phyloP scores from a whole-genome alignment of 2,329 filamentous ascomycete genomes.

The Ophiocordyceps camponoti-leonardi region DNA sequence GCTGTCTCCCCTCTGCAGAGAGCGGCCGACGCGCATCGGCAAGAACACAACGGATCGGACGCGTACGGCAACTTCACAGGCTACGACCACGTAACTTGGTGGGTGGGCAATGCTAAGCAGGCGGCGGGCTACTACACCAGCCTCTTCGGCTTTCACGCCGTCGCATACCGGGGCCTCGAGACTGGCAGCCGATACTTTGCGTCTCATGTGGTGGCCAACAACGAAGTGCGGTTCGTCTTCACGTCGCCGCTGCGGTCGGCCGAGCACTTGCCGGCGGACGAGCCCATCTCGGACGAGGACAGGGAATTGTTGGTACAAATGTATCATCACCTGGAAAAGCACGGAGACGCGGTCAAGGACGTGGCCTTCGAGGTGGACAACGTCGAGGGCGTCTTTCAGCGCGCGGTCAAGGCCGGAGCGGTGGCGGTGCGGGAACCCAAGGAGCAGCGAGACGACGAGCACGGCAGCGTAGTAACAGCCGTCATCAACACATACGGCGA shows the following conservation, averaged over 20 bases:
- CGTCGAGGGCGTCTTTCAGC: conserved; percentile 61
- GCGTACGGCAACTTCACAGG: conserved; percentile 48
- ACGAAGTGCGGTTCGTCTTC: conserved; percentile 64
- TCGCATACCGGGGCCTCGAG: conserved; percentile 79
- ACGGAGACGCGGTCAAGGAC: conserved; percentile 90
- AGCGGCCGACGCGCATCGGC: conserved; percentile 20
- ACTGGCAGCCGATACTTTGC: conserved; percentile 68
- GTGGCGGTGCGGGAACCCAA: conserved; percentile 44
- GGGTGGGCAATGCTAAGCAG: conserved; percentile 93
- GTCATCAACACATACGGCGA: conserved; percentile 87
- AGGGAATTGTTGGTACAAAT: conserved; percentile 52
- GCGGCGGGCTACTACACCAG: conserved; percentile 76
- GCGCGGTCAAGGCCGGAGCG: conserved; percentile 50
- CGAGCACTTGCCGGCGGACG: conserved; percentile 34
- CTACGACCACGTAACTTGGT: conserved; percentile 92
- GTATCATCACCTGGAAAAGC: conserved; percentile 65
- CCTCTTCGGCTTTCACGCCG: conserved; percentile 67
- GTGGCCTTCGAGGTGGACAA: conserved; percentile 91
- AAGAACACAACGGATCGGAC: conserved; percentile 31
- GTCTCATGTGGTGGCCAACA: conserved; percentile 70
- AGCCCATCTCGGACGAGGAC: conserved; percentile 47
- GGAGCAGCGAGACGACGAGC: conserved; percentile 34
- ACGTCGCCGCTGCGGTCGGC: conserved; percentile 60
- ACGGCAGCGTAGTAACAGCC: conserved; percentile 54
- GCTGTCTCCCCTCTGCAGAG: conserved; percentile 32